These are phyloP conservation scores for Fusarium sp. DNA, from an alignment of 2,329 filamentous ascomycete species.

Conservation along the genomic window DNA sequence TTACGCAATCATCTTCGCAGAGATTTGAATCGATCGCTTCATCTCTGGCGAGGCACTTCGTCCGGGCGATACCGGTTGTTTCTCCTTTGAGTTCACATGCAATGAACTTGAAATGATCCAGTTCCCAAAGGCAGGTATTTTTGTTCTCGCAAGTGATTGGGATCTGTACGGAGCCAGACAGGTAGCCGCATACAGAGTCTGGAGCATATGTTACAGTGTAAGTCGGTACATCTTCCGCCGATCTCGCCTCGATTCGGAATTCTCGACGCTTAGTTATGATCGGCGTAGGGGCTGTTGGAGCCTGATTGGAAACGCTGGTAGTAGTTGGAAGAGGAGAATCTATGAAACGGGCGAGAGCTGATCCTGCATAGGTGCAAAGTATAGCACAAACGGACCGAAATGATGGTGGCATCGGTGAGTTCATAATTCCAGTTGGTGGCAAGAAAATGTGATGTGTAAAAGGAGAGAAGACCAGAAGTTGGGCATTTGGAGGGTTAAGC, in stretches of 20 bases:
- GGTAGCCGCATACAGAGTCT: neutral
- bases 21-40: neutral
- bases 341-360: neutral
- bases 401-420: neutral
- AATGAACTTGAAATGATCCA: neutral
- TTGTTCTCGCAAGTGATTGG: slow-evolving; percentile 1
- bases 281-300: neutral
- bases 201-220: neutral
- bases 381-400: neutral
- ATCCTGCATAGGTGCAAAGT: fast-evolving
- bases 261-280: neutral
- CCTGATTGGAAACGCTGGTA: neutral
- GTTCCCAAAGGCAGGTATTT: neutral
- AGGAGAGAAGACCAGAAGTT: no score
- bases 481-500: neutral
- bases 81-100: neutral
- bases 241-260: neutral
- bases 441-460: neutral
- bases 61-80: neutral
- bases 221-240: neutral
- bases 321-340: neutral
- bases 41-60: neutral
- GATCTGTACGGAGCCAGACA: neutral
- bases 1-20: neutral
- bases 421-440: neutral